phyloP scores from a whole-genome alignment of 2,329 filamentous ascomycete genomes.

The Myrmaecium sp. region DNA sequence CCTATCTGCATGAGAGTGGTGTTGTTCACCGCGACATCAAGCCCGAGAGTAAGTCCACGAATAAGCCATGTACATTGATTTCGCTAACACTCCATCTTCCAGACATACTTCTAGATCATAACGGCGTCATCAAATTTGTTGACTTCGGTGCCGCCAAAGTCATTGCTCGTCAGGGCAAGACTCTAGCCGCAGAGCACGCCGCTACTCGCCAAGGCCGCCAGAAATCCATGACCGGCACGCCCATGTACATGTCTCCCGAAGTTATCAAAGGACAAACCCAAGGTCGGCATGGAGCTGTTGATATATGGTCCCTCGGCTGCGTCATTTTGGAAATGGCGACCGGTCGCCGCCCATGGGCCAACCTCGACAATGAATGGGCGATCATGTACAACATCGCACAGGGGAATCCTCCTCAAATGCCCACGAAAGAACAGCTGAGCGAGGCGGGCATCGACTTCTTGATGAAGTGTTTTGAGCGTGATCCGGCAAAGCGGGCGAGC shows the following conservation, averaged over 20 bases:
- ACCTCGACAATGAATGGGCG: slow-evolving; percentile 95
- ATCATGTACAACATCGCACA: slow-evolving; percentile 99
- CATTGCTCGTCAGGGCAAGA: slow-evolving; percentile 84
- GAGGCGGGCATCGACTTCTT: slow-evolving; percentile 76
- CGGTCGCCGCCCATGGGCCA: slow-evolving; percentile 83
- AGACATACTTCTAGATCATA: slow-evolving; percentile 93
- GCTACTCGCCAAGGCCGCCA: slow-evolving; percentile 38
- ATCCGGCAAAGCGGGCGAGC: slow-evolving; percentile 61
- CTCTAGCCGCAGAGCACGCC: slow-evolving; percentile 49
- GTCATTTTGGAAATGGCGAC: slow-evolving; percentile 97
- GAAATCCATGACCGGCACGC: slow-evolving; percentile 90
- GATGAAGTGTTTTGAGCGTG: slow-evolving; percentile 67
- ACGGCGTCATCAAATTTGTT: slow-evolving; percentile 97
- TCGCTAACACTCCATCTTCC: slow-evolving; percentile 11
- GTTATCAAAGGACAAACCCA: slow-evolving; percentile 73
- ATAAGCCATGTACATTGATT: neutral
- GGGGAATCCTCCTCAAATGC: slow-evolving; percentile 79
- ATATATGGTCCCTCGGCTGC: slow-evolving; percentile 93
- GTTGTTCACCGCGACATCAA: slow-evolving; percentile 98
- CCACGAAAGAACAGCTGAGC: slow-evolving; percentile 67
- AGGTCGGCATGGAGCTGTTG: slow-evolving; percentile 70
- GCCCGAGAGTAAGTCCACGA: slow-evolving; percentile 58
- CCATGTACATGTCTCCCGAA: slow-evolving; percentile 99
- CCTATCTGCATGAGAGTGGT: slow-evolving; percentile 77
- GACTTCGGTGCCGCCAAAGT: slow-evolving; percentile 97